Evolutionary conservation across 1,284 basidiomycete species (phyloP).

Genomic region (Malassezia dermatis): DNA sequence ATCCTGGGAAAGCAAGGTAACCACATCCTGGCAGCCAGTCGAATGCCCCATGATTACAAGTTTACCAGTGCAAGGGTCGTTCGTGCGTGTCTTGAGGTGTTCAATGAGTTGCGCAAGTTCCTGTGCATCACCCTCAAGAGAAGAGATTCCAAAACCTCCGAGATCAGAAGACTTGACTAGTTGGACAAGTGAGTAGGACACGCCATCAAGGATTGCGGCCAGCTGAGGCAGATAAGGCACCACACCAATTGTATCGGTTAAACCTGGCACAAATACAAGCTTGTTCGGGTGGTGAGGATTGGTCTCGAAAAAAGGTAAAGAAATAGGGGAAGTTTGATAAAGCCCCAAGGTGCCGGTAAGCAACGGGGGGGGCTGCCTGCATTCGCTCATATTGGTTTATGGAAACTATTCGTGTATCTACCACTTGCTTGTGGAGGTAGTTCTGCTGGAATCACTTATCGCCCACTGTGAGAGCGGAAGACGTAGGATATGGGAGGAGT

Average conservation of each 20-base stretch:
- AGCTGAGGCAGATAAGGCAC: constrained; percentile 30
- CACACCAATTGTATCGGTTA: constrained; percentile 35
- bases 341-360: constrained; percentile 21
- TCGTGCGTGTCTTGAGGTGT: constrained; percentile 15
- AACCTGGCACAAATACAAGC: constrained; percentile 32
- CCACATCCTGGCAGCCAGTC: constrained; percentile 42
- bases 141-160: constrained; percentile 33
- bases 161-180: constrained; percentile 31
- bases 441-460: not conserved
- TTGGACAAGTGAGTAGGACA: constrained; percentile 29
- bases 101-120: constrained; percentile 26
- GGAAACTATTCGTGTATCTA: not conserved
- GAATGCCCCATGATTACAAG: constrained; percentile 42
- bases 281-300: constrained; percentile 22
- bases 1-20: constrained; percentile 24
- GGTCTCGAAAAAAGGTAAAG: constrained; percentile 32
- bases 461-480: not conserved
- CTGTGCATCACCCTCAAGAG: constrained; percentile 39
- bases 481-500: not conserved
- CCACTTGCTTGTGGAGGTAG: not conserved
- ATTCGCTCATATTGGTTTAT: not conserved
- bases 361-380: not conserved
- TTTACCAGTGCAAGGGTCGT: constrained; percentile 15
- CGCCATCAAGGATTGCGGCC: constrained; percentile 12
- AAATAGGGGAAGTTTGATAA: constrained; percentile 23